A percentile compares a stretch with the other conserved stretches of the same genome.
Evolutionary conservation across 225 moss, liverwort and hornwort species (phyloP).

Genomic region (Sphagnum tenellum): DNA sequence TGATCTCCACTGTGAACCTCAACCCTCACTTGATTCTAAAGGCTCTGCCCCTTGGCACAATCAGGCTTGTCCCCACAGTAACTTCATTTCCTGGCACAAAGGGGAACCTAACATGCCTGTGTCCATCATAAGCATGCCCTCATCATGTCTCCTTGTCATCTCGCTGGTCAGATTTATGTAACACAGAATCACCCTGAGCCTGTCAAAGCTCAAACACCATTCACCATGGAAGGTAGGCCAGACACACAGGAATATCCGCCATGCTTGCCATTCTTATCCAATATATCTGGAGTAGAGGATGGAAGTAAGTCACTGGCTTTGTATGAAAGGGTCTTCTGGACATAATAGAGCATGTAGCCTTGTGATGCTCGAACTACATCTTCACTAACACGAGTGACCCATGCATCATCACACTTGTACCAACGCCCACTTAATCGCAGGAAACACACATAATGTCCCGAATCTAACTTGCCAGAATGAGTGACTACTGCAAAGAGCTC

Average conservation of each 20-base stretch:
- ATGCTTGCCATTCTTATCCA: constrained; percentile 35
- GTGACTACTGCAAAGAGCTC: constrained; percentile 95
- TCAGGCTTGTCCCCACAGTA: no score
- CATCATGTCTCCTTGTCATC: no score
- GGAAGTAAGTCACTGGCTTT: constrained; percentile 67
- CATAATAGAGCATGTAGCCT: constrained; percentile 95
- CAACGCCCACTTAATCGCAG: constrained; percentile 66
- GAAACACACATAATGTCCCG: constrained; percentile 91
- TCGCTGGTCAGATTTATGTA: no score
- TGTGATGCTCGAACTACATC: constrained; percentile 80
- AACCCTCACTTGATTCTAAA: no score
- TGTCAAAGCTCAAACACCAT: background rate
- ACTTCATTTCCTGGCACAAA: no score
- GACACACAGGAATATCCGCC: constrained; percentile 1
- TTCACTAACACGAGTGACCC: constrained; percentile 93
- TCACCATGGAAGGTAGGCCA: background rate
- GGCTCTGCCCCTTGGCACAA: no score
- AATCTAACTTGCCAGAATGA: constrained; percentile 91
- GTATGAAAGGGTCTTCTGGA: constrained; percentile 76
- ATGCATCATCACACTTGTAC: constrained; percentile 97
- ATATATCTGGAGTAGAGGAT: constrained; percentile 21
- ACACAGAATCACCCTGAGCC: no score
- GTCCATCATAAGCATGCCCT: no score
- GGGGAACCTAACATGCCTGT: no score
- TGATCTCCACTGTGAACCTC: no score